Conservation (phyloP, 768 basidiomycete species). For the Tulasnella sp. region DNA sequence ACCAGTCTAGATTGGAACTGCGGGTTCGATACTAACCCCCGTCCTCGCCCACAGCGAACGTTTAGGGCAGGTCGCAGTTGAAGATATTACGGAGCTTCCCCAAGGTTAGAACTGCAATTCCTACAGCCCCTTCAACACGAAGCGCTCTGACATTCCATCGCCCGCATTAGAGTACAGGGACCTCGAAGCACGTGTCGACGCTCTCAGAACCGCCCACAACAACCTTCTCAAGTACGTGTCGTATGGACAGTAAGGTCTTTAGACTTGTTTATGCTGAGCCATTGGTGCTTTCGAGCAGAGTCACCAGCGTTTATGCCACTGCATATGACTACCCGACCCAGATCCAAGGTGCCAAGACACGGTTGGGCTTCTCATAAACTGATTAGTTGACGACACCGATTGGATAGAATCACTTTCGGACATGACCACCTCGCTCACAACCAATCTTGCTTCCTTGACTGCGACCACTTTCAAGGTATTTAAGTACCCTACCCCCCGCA, state of each 20-base stretch:
- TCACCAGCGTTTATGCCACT: slow-evolving; percentile 85
- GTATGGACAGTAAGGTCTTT: neutral
- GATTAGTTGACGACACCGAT: neutral
- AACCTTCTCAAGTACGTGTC: slow-evolving; percentile 58
- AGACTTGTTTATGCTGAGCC: neutral
- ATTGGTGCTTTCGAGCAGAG: slow-evolving; percentile 34
- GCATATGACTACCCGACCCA: slow-evolving; percentile 59
- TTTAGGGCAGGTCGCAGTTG: slow-evolving; percentile 76
- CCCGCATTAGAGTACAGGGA: slow-evolving; percentile 75
- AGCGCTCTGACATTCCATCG: neutral
- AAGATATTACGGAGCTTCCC: slow-evolving; percentile 91
- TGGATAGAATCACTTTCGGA: slow-evolving; percentile 64
- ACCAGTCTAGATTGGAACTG: too few species aligned
- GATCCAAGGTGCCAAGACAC: slow-evolving; percentile 9
- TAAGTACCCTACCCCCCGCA: neutral
- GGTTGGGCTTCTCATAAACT: neutral
- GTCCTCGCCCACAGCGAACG: slow-evolving; percentile 41
- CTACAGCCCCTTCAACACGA: too few species aligned
- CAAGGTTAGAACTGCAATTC: slow-evolving; percentile 43
- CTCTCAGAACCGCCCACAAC: slow-evolving; percentile 67
- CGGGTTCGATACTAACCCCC: neutral
- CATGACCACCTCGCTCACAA: slow-evolving; percentile 55
- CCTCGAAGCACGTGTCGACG: slow-evolving; percentile 90
- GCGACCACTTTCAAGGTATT: slow-evolving; percentile 63
- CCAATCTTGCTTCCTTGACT: slow-evolving; percentile 72